Conservation (phyloP, 140 eudicot species). For the Flaveria floridana region DNA sequence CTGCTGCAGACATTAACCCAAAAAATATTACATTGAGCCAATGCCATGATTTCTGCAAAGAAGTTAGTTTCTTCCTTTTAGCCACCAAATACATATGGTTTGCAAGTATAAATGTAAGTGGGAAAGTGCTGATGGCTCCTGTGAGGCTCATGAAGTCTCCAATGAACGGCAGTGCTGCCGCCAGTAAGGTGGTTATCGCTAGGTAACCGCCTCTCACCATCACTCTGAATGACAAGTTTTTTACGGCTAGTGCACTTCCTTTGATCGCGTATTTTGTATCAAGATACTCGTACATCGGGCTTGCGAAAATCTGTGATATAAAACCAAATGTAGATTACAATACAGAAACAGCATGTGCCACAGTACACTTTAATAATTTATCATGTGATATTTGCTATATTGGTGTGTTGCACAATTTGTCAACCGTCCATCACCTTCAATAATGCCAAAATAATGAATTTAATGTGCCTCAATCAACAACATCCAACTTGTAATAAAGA, state of each 20-base stretch:
- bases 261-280: conserved; percentile 75
- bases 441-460: neutral
- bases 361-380: neutral
- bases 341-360: neutral
- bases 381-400: neutral
- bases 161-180: conserved; percentile 82
- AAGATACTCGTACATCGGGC: conserved; percentile 95
- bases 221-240: conserved; percentile 62
- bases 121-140: conserved; percentile 90
- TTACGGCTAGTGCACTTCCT: conserved; percentile 65
- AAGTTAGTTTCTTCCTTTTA: conserved; percentile 51
- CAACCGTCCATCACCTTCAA: neutral
- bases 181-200: conserved; percentile 55
- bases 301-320: conserved; percentile 68
- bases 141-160: conserved; percentile 97
- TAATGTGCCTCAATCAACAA: neutral
- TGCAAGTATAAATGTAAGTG: conserved; percentile 90
- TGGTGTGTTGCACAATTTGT: neutral
- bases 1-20: conserved; percentile 57
- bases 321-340: conserved; percentile 1
- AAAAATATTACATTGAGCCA: conserved; percentile 80
- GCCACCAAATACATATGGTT: conserved; percentile 92
- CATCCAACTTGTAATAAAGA: neutral
- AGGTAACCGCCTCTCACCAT: conserved; percentile 79
- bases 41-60: conserved; percentile 68